phyloP scores from a whole-genome alignment of 192 early-diverging fungal species.

The Chytriomyces sp. region DNA sequence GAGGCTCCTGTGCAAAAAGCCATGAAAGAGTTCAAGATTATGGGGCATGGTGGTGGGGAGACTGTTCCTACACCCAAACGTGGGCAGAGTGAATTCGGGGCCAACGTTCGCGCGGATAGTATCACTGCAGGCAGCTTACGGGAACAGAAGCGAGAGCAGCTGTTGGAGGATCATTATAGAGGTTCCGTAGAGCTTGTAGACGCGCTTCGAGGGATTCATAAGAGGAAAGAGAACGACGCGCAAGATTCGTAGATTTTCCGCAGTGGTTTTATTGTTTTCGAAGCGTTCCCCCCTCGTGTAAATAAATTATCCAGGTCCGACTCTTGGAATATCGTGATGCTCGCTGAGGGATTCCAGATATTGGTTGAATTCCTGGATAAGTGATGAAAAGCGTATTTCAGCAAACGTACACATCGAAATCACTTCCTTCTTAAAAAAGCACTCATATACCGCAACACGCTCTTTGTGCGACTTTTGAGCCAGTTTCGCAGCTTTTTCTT shows the following conservation, averaged over 20 bases:
- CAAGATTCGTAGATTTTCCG: neutral
- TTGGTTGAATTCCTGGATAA: slow-evolving; percentile 67
- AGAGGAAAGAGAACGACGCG: neutral
- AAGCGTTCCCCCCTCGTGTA: neutral
- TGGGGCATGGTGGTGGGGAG: neutral
- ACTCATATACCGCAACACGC: slow-evolving; percentile 64
- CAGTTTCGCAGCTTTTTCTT: slow-evolving; percentile 68
- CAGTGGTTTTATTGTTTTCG: neutral
- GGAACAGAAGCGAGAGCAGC: neutral
- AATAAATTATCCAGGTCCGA: slow-evolving; percentile 72
- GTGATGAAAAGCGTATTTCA: neutral
- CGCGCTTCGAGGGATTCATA: slow-evolving; percentile 5
- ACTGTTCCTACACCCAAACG: neutral
- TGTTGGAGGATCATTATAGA: slow-evolving; percentile 21
- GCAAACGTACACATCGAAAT: too few species aligned
- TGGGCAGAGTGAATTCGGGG: neutral
- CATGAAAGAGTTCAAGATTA: neutral
- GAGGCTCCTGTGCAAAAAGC: neutral
- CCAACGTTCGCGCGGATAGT: neutral
- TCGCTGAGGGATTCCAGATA: slow-evolving; percentile 76
- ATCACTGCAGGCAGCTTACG: neutral
- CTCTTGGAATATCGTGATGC: slow-evolving; percentile 85
- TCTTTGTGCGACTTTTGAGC: slow-evolving; percentile 77
- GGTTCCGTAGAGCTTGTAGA: slow-evolving; percentile 24
- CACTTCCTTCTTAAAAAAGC: too few species aligned